Conservation (phyloP, 257 asterid genomes). For the Solanum etuberosum region DNA sequence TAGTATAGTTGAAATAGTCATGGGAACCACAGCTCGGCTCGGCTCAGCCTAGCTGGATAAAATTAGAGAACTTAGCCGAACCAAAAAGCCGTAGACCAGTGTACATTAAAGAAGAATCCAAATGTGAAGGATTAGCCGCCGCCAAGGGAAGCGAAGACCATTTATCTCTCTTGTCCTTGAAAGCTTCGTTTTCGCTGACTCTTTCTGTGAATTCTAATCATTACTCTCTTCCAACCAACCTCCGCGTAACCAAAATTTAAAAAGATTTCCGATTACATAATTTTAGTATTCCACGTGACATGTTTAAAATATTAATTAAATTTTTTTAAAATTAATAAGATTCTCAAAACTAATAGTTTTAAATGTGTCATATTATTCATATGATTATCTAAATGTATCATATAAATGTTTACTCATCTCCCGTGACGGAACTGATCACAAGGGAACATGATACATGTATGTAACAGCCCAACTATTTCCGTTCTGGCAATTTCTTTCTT, state of each 20-base stretch:
- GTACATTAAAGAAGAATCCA: neutral
- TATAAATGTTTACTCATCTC: neutral
- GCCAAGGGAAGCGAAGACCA: neutral
- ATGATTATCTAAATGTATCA: too few relatives aligned
- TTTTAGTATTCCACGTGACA: too few relatives aligned
- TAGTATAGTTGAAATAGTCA: neutral
- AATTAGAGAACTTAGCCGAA: neutral
- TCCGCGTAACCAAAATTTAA: neutral
- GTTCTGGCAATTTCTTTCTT: neutral
- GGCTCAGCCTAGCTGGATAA: neutral
- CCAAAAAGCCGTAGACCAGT: neutral
- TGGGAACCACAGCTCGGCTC: neutral
- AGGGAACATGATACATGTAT: neutral
- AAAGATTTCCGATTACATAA: neutral
- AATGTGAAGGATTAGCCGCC: neutral
- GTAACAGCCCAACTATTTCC: slow-evolving; percentile 6
- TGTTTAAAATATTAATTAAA: too few relatives aligned
- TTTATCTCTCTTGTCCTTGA: neutral
- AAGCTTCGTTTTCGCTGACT: neutral
- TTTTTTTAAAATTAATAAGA: too few relatives aligned
- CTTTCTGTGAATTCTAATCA: neutral
- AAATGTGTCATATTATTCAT: too few relatives aligned
- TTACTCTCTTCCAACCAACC: neutral
- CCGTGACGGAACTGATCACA: slow-evolving; percentile 4
- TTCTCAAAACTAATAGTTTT: too few relatives aligned